These are phyloP conservation scores for Penicillium sp. DNA, from an alignment of 2,329 filamentous ascomycete species.

Conservation along the genomic window DNA sequence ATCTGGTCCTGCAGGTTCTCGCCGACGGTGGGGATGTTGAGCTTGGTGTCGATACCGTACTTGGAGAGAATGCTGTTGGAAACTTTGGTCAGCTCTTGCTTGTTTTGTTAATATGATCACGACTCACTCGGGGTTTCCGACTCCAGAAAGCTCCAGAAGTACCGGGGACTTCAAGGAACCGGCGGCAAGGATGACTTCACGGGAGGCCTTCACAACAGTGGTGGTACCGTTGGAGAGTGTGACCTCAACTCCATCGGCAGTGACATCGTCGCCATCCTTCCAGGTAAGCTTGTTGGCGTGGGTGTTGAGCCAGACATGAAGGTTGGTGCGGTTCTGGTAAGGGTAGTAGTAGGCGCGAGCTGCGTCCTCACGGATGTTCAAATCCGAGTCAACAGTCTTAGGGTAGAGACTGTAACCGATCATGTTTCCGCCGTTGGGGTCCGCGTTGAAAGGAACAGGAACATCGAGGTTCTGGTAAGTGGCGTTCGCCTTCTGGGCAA, in stretches of 20 bases:
- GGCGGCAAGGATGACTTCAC: slow-evolving; percentile 62
- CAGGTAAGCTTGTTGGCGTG: slow-evolving; percentile 44
- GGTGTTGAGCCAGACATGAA: slow-evolving; percentile 46
- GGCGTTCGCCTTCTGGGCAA: slow-evolving; percentile 18
- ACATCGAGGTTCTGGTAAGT: slow-evolving; percentile 32
- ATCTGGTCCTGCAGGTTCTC: slow-evolving; percentile 53
- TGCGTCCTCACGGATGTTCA: slow-evolving; percentile 48
- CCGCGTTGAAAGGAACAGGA: slow-evolving; percentile 40
- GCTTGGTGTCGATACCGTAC: slow-evolving; percentile 25
- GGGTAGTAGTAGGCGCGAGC: slow-evolving; percentile 52
- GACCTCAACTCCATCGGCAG: slow-evolving; percentile 32
- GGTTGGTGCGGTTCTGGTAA: slow-evolving; percentile 41
- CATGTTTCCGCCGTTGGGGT: slow-evolving; percentile 48
- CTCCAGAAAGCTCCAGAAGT: slow-evolving; percentile 61
- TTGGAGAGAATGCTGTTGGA: slow-evolving; percentile 25
- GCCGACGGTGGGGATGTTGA: slow-evolving; percentile 45
- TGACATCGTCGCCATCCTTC: slow-evolving; percentile 18
- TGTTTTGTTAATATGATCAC: background rate
- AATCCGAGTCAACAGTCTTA: slow-evolving; percentile 41
- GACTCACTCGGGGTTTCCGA: slow-evolving; percentile 47
- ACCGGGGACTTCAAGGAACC: slow-evolving; percentile 59
- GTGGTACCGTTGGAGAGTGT: slow-evolving; percentile 25
- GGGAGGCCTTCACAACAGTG: slow-evolving; percentile 32
- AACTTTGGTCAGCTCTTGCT: background rate
- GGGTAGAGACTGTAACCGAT: slow-evolving; percentile 48